Evolutionary conservation across 2,329 filamentous ascomycete genomes (phyloP).

Genomic region (Penicillium sp.): DNA sequence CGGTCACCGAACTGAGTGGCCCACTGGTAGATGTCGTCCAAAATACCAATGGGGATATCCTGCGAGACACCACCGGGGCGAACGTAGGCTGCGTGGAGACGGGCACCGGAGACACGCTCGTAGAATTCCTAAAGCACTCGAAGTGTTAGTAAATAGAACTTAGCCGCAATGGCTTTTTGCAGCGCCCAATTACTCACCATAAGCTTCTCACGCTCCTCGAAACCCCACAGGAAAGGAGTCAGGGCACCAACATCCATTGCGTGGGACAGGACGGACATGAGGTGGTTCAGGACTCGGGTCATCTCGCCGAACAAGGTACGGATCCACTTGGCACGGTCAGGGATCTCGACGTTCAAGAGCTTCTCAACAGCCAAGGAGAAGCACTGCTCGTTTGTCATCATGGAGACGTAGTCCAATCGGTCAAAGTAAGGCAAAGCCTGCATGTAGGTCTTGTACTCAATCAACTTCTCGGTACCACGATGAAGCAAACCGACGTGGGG

Average conservation of each 20-base stretch:
- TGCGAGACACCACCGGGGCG: conserved; percentile 95
- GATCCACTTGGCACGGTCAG: conserved; percentile 94
- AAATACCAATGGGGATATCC: conserved; percentile 86
- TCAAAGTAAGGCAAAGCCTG: conserved; percentile 99
- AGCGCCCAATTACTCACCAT: conserved; percentile 65
- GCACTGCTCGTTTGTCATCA: conserved; percentile 99
- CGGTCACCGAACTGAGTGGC: conserved; percentile 98
- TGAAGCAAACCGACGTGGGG: conserved; percentile 96
- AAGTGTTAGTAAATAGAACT: conserved; percentile 14
- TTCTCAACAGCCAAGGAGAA: conserved; percentile 96
- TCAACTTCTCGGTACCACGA: conserved; percentile 97
- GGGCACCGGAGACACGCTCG: conserved; percentile 95
- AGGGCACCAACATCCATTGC: conserved; percentile 98
- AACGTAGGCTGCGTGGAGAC: conserved; percentile 94
- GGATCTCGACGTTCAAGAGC: conserved; percentile 93
- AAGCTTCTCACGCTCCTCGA: conserved; percentile 98
- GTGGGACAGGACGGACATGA: conserved; percentile 96
- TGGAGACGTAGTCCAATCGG: conserved; percentile 96
- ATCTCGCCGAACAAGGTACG: conserved; percentile 94
- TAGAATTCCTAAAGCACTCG: conserved; percentile 79
- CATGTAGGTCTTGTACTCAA: conserved; percentile 99
- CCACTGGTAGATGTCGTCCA: conserved; percentile 99
- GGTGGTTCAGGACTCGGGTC: conserved; percentile 89
- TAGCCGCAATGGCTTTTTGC: background rate
- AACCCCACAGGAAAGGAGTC: conserved; percentile 98